Percentiles rank a stretch among this genome's conserved stretches.
Conservation (phyloP, 2,329 filamentous ascomycete genomes). For the Podosphaera aphanis region DNA sequence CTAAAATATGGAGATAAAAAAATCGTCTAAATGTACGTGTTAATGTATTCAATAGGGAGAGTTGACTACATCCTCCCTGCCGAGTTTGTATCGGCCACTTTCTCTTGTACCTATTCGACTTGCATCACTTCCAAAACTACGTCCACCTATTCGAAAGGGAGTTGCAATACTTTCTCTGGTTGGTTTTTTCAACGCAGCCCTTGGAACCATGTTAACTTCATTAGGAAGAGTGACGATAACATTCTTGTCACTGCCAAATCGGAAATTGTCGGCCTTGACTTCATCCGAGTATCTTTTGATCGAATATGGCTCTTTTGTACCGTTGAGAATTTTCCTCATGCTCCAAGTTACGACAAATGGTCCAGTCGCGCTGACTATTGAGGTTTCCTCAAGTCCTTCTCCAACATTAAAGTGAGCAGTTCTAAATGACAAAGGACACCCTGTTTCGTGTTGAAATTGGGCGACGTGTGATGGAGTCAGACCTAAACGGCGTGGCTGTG, state of each 20-base stretch:
- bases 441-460: conserved; percentile 92
- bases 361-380: conserved; percentile 87
- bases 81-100: conserved; percentile 47
- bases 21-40: no score
- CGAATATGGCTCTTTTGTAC: conserved; percentile 68
- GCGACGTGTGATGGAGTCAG: conserved; percentile 82
- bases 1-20: no score
- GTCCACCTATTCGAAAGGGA: conserved; percentile 22
- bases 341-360: conserved; percentile 96
- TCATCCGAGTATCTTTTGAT: conserved; percentile 93
- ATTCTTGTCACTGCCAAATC: conserved; percentile 90
- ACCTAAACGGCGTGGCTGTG: conserved; percentile 71
- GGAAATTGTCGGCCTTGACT: conserved; percentile 96
- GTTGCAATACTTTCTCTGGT: conserved; percentile 73
- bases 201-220: conserved; percentile 93
- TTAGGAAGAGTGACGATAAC: conserved; percentile 93
- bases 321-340: conserved; percentile 65
- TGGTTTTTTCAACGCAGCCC: conserved; percentile 61
- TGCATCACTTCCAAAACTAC: conserved; percentile 21
- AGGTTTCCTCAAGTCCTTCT: conserved; percentile 58
- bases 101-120: conserved; percentile 28
- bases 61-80: conserved; percentile 66
- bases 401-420: conserved; percentile 86
- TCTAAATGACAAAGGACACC: conserved; percentile 66
- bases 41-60: conserved; percentile 25